Conservation (phyloP, 2,329 filamentous ascomycete genomes). For the Cordyceps sp. region DNA sequence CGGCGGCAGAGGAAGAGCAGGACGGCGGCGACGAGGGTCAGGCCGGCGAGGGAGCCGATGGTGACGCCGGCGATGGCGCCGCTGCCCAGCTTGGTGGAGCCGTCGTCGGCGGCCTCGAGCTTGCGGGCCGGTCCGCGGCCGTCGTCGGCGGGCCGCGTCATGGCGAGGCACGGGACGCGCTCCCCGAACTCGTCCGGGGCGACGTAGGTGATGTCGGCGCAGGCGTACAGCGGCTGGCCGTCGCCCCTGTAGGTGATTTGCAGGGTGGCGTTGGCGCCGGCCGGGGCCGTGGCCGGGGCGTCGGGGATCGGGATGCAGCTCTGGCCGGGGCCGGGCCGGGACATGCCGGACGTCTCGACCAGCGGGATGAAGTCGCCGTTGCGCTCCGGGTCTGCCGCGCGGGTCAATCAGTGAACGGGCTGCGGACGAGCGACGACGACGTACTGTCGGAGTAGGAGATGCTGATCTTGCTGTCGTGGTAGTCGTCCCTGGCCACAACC, state of each 20-base stretch:
- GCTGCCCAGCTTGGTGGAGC: conserved; percentile 3
- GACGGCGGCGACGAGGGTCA: neutral
- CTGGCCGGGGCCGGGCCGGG: conserved; percentile 26
- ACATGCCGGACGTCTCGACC: conserved; percentile 16
- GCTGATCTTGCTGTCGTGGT: conserved; percentile 30
- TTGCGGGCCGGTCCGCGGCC: conserved; percentile 1
- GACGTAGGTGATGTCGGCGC: conserved; percentile 29
- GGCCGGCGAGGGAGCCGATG: neutral
- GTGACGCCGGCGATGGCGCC: conserved; percentile 1
- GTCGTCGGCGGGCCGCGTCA: conserved; percentile 13
- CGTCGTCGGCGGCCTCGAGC: conserved; percentile 1
- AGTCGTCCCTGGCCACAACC: conserved; percentile 34
- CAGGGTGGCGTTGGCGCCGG: conserved; percentile 28
- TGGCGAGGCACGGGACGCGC: conserved; percentile 26
- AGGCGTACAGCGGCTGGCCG: conserved; percentile 30
- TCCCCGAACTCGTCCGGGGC: conserved; percentile 13
- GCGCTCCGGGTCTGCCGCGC: conserved; percentile 18
- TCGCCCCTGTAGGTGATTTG: conserved; percentile 29
- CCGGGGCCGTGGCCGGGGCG: conserved; percentile 13
- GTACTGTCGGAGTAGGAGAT: conserved; percentile 32
- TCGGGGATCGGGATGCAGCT: conserved; percentile 24
- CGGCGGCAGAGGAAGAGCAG: neutral
- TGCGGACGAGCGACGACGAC: conserved; percentile 2
- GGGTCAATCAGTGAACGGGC: neutral
- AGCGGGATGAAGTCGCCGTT: conserved; percentile 22